These are phyloP conservation scores for Fusarium stilboides DNA, from an alignment of 2,329 filamentous ascomycete genomes.

Conservation along the genomic window DNA sequence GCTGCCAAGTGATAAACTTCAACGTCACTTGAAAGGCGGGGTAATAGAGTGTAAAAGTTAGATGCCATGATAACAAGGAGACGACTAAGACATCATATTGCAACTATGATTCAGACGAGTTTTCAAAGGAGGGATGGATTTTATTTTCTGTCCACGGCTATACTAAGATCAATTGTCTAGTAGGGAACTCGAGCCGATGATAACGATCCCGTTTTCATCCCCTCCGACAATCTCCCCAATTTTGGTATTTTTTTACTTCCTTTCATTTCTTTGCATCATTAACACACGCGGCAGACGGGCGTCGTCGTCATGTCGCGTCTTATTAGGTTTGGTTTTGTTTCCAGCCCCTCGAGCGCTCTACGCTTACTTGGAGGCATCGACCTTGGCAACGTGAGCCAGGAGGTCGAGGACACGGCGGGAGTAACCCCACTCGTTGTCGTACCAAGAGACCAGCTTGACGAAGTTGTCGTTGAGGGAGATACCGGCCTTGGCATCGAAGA, in stretches of 20 bases:
- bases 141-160: constrained; percentile 47
- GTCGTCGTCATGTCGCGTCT: constrained; percentile 33
- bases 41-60: not conserved
- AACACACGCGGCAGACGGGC: constrained; percentile 41
- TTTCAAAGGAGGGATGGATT: constrained; percentile 46
- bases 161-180: constrained; percentile 45
- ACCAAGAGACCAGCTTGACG: constrained; percentile 98
- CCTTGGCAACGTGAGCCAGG: constrained; percentile 83
- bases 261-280: constrained; percentile 47
- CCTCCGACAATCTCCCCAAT: constrained; percentile 46
- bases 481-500: constrained; percentile 99
- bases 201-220: constrained; percentile 44
- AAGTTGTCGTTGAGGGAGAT: constrained; percentile 99
- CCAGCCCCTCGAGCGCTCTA: constrained; percentile 41
- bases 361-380: constrained; percentile 72
- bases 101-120: not conserved
- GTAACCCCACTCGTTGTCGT: constrained; percentile 99
- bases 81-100: not conserved
- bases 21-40: constrained; percentile 4
- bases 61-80: not conserved
- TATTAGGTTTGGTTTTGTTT: constrained; percentile 48
- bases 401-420: constrained; percentile 94
- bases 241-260: constrained; percentile 47
- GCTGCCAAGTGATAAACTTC: constrained; percentile 5
- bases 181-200: constrained; percentile 41